Evolutionary conservation across 2,329 filamentous ascomycete species (phyloP).

Genomic region (Cladosporium sp.): DNA sequence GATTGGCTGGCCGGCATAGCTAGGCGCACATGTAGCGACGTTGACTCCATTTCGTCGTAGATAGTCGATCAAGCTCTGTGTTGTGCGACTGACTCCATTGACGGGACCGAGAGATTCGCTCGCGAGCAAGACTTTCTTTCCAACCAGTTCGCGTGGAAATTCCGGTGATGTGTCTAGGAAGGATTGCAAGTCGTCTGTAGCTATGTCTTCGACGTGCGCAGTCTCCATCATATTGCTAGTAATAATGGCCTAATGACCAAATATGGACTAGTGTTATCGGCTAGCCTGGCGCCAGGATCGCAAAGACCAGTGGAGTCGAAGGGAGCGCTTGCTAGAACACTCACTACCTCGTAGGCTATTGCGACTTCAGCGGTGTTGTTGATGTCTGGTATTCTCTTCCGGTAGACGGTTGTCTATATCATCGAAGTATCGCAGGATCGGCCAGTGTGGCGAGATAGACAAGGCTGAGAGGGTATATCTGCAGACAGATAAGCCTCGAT

Average conservation of each 20-base stretch:
- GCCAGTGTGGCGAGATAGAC: neutral
- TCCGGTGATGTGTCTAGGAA: conserved; percentile 8
- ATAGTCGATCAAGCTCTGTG: conserved; percentile 65
- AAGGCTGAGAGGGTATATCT: neutral
- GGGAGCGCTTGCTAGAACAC: conserved; percentile 6
- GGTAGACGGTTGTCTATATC: neutral
- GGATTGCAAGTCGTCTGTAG: neutral
- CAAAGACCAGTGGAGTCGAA: conserved; percentile 1
- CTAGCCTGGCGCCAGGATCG: neutral
- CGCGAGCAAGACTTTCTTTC: conserved; percentile 61
- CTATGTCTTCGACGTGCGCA: conserved; percentile 1
- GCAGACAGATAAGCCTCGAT: neutral
- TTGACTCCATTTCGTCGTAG: conserved; percentile 60
- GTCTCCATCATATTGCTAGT: conserved; percentile 3
- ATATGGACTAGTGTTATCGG: neutral
- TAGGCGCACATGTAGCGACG: conserved; percentile 63
- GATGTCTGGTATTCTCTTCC: neutral
- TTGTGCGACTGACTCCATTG: conserved; percentile 70
- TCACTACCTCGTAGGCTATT: neutral
- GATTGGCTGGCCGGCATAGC: conserved; percentile 52
- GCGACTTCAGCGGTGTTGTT: neutral
- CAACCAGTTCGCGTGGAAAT: conserved; percentile 48
- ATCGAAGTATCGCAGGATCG: neutral
- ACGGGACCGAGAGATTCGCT: conserved; percentile 70
- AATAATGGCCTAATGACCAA: too few relatives aligned